Base-by-base conservation (phyloP, 2,329 filamentous ascomycete genomes). In the Epicoccum sorghinum region DNA sequence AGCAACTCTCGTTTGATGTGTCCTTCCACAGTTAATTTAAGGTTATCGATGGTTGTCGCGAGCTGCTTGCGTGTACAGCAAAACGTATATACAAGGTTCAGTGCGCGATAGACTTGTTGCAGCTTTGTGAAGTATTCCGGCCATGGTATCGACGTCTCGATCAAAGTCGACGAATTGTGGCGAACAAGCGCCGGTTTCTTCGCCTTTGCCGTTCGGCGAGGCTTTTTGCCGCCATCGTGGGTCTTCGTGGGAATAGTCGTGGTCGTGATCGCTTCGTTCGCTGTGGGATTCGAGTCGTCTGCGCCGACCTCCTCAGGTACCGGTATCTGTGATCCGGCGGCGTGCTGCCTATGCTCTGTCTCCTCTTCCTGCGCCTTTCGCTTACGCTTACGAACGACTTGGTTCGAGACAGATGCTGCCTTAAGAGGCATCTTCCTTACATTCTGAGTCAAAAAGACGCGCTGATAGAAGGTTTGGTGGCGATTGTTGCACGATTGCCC, bases 31-130 rank as follows among this genome's bases (percentile, higher is more conserved):
- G 93, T 85, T 7, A 86, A 84, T 64, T 88, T 91, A 41, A 99
- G 89, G 5, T 89, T 96, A 13, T 95, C 89, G 62, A 97, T 91
- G 0, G 93, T 97, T 0, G 95, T 98, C 0, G 90, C 87, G 25
- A 98, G 82, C 66, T 98, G 90, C 71, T 96, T 97, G 40, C 95
- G 87, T 1, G 93, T 93, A 70, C 88, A 95, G 77, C 91, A 96
- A 70, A 99, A 98, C 0, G 95, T 98, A 66, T 91, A 96, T 0
- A 98, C 91, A 1, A 98, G 78, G 65, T 96, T 99, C 55, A 99
- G 78, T 1, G 95, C 93, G 57, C 87, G 85, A 71, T 98, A 90
- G 0, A 88, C 89, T 71, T 88, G 87, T 24, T 89, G 86, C 7
- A 98, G 81, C 37, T 81, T 79, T 52, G 85, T 88, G 73, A 98